A percentile compares a stretch with the other conserved stretches of the same genome.
These are phyloP conservation scores for Kluyveromyces lactis DNA, from an alignment of 805 yeast species.

Conservation along the genomic window DNA sequence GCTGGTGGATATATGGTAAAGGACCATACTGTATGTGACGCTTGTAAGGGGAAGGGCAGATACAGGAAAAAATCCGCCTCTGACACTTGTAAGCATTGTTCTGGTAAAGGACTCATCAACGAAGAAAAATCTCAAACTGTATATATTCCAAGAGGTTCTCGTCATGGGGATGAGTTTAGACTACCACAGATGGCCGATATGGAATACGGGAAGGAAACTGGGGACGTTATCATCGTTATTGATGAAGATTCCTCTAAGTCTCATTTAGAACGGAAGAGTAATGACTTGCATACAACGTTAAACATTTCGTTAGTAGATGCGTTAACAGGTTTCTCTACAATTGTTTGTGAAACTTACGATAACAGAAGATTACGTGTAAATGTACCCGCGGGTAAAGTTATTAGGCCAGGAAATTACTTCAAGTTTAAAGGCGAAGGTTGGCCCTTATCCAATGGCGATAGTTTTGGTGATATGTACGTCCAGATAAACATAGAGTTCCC, in stretches of 20 bases:
- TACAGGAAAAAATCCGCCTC: conserved; percentile 33
- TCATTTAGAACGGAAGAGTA: conserved; percentile 46
- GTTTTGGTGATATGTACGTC: conserved; percentile 63
- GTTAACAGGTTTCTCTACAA: conserved; percentile 67
- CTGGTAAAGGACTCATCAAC: conserved; percentile 51
- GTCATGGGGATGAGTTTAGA: conserved; percentile 50
- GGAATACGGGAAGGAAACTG: conserved; percentile 61
- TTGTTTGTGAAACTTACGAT: conserved; percentile 66
- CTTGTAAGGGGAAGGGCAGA: conserved; percentile 67
- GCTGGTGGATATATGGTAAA: conserved; percentile 72
- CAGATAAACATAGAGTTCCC: conserved; percentile 75
- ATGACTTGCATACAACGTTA: conserved; percentile 56
- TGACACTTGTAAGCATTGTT: conserved; percentile 72
- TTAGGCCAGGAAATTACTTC: conserved; percentile 66
- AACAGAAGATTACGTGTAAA: conserved; percentile 60
- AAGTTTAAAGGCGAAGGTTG: conserved; percentile 71
- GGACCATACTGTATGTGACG: conserved; percentile 50
- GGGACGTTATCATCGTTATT: conserved; percentile 65
- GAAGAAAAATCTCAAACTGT: conserved; percentile 72
- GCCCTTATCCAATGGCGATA: conserved; percentile 43
- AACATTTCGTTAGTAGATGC: conserved; percentile 70
- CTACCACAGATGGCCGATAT: conserved; percentile 71
- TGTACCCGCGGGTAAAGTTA: conserved; percentile 70
- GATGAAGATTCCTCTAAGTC: conserved; percentile 38
- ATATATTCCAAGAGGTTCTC: conserved; percentile 64